Base-by-base conservation (phyloP, 305 asterid genomes). In the Rubia peregrina region DNA sequence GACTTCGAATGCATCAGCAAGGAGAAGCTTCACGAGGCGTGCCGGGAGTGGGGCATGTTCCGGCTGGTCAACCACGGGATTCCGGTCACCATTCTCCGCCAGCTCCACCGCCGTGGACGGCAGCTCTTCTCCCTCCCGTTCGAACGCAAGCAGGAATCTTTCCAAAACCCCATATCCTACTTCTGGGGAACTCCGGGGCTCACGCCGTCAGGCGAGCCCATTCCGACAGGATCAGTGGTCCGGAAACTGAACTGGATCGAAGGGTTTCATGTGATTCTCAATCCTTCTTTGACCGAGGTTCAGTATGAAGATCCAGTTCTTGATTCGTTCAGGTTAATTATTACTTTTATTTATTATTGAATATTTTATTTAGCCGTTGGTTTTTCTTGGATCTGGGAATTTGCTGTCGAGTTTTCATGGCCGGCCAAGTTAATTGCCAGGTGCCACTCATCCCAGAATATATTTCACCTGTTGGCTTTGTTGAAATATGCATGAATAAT, bases 131-230 rank as follows among this genome's bases (percentile, higher is more conserved):
- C 87, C 0, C 62, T 77, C 0, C 57, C 73, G 0, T 90, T 82
- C 60, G 96, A 88, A 33, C 71, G 80, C 19, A 92, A 92, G 71
- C 87, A 77, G 62, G 79, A 48, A 24, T 24, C 78, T 0, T 75
- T 82, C 43, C 68, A 74, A 3, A 22, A 48, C 38, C 95, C 91
- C 0, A 67, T 88, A 0, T 71, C 89, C 41, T 90, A 92, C 68
- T 92, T 92, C 57, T 92, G 96, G 97, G 98, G 98, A 41, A 85
- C 84, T 62, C 93, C 97, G 2, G 96, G 92, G 22, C 76, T 81
- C 6, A 68, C 83, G 1, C 79, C 81, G 3, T 40, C 83, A 0
- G 83, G 85, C 5, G 74, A 67, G 9, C 74, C 74, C 19, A 65
- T 71, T 2, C 84, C 81, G 48, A 73, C 80, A 21, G 81, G 69